Conservation (phyloP, 1,284 basidiomycete genomes). For the Gymnopus androsaceus region DNA sequence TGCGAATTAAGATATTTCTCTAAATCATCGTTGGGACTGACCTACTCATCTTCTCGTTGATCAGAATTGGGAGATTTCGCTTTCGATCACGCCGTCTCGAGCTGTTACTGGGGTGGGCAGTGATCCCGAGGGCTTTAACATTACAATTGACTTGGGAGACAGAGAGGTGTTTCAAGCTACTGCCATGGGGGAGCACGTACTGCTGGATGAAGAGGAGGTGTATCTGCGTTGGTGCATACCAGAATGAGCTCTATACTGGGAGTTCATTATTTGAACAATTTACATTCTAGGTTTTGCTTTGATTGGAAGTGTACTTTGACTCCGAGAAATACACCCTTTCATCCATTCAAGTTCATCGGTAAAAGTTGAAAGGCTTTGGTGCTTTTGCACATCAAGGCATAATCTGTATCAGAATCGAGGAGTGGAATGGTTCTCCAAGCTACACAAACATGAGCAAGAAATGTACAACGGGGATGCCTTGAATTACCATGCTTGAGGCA, state of each 20-base stretch:
- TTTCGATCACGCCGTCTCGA: slow-evolving; percentile 13
- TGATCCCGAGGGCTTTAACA: slow-evolving; percentile 2
- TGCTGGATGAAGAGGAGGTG: not conserved
- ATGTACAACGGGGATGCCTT: too few relatives aligned
- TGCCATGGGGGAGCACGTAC: not conserved
- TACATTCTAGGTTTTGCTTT: too few relatives aligned
- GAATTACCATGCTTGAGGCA: too few relatives aligned
- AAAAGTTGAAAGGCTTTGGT: too few relatives aligned
- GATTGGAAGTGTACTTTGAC: too few relatives aligned
- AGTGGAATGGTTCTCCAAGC: too few relatives aligned
- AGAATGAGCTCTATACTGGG: not conserved
- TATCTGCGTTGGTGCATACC: slow-evolving; percentile 1
- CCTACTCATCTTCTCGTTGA: not conserved
- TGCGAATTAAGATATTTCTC: not conserved
- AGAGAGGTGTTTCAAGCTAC: not conserved
- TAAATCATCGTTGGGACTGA: not conserved
- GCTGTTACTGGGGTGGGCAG: slow-evolving; percentile 22
- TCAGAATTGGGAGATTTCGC: slow-evolving; percentile 22
- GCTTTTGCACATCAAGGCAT: too few relatives aligned
- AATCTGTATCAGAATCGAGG: too few relatives aligned
- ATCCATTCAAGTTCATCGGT: too few relatives aligned
- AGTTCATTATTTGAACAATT: slow-evolving; percentile 7
- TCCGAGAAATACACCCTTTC: too few relatives aligned
- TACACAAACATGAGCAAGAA: too few relatives aligned
- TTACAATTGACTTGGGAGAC: slow-evolving; percentile 1